Evolutionary conservation across 1,284 basidiomycete species (phyloP), one percentile per base, ranked within the genome.

Genomic region (Austroboletus novae-zelandiae): DNA sequence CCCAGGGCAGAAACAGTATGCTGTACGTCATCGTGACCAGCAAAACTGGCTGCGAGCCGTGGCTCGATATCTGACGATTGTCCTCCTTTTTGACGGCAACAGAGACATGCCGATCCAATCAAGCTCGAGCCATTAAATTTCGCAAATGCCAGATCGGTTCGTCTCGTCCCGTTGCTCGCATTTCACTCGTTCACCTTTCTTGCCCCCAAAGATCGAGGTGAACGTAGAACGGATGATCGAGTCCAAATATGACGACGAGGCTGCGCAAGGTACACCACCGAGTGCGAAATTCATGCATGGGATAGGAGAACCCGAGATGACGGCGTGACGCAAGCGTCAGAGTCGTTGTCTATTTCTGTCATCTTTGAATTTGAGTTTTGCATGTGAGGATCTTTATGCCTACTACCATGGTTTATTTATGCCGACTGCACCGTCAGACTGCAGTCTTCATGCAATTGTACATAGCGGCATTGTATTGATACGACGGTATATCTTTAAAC

Each of bases 71-170:
- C 35, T 37, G 17, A 37, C n/a, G 9, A 15, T 18, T 37, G 14
- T 37, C 15, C 17, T 14, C 25, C 13, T 17, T 14, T 45, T 15
- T 29, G 29, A 31, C 9, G 8, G 5, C 7, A 13, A 23, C 29
- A 58, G 61, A 48, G 14, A 39, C 55, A 29, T 2, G 13, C 50
- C 17, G 40, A 59, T 15, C 10, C 44, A 13, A 34, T 36, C 10
- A 20, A 7, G 8, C 13, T 42, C 9, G 48, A 43, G n/a, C 30
- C 51, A 9, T 20, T 39, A 11, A 31, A 54, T 11, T 7, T 49
- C 32, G 43, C 40, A 27, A 44, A 25, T 3, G 17, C 14, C 5
- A 25, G 27, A 9, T 46, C 51, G 51, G 61, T 61, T 20, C 4
- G 59, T 59, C 35, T 18, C 13, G 10, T 48, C n/a, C n/a, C 14